phyloP scores from a whole-genome alignment of 805 yeast species.

The Metschnikowia sp. region DNA sequence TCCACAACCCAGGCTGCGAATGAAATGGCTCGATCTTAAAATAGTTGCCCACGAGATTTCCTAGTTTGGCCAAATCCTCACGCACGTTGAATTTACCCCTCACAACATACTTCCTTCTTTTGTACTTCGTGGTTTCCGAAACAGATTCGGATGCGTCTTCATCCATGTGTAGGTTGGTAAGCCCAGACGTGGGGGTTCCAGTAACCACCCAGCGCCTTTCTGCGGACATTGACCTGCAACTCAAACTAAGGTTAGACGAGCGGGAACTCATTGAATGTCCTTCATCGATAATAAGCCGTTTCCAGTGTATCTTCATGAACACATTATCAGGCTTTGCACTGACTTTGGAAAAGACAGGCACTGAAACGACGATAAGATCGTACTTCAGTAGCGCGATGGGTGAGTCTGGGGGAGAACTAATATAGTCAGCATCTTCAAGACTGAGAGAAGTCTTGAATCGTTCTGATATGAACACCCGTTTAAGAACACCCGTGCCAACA shows the following conservation, averaged over 20 bases:
- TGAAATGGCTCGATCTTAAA: constrained; percentile 59
- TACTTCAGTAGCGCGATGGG: constrained; percentile 35
- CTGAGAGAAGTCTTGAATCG: constrained; percentile 26
- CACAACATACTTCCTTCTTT: constrained; percentile 40
- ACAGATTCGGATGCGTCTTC: constrained; percentile 18
- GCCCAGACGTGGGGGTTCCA: constrained; percentile 74
- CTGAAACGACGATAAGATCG: constrained; percentile 54
- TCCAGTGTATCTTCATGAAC: constrained; percentile 54
- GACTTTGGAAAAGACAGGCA: constrained; percentile 39
- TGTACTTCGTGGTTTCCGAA: constrained; percentile 15
- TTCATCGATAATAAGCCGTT: constrained; percentile 69
- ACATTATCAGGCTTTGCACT: constrained; percentile 24
- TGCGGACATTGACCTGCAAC: constrained; percentile 47
- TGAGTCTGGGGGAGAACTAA: constrained; percentile 20
- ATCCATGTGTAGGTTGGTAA: constrained; percentile 54
- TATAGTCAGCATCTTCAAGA: constrained; percentile 16
- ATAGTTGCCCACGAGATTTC: constrained; percentile 49
- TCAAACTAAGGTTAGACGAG: constrained; percentile 45
- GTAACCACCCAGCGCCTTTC: constrained; percentile 74
- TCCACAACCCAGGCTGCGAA: constrained; percentile 47
- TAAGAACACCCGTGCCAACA: constrained; percentile 36
- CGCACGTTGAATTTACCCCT: constrained; percentile 48
- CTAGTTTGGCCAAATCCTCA: constrained; percentile 53
- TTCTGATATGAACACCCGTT: constrained; percentile 28
- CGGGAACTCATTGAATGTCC: constrained; percentile 64